phyloP scores from a whole-genome alignment of 2,329 filamentous ascomycete genomes.

The Neofusicoccum cordaticola region DNA sequence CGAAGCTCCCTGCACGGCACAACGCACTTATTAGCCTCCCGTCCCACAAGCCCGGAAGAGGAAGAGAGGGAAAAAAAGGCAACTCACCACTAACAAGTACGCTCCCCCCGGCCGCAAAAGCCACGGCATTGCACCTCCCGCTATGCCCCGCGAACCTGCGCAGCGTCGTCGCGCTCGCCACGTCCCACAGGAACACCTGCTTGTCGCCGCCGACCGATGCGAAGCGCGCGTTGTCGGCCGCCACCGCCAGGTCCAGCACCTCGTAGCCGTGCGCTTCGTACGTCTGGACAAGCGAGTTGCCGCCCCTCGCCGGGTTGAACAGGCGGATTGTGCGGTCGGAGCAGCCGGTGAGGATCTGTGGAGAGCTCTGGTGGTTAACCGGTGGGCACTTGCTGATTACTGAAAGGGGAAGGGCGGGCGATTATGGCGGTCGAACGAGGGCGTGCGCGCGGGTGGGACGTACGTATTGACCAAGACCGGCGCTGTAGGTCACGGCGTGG shows the following conservation, averaged over 20 bases:
- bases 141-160: slow-evolving; percentile 72
- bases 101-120: slow-evolving; percentile 73
- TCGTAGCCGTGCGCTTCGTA: slow-evolving; percentile 91
- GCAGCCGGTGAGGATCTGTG: slow-evolving; percentile 71
- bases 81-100: slow-evolving; percentile 62
- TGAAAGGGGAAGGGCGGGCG: too few relatives aligned
- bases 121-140: slow-evolving; percentile 72
- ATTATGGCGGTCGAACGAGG: too few relatives aligned
- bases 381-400: not conserved
- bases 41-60: too few relatives aligned
- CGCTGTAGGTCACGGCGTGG: slow-evolving; percentile 51
- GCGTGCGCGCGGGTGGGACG: slow-evolving; percentile 5
- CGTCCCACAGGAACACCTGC: slow-evolving; percentile 91
- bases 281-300: slow-evolving; percentile 68
- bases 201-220: slow-evolving; percentile 87
- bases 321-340: slow-evolving; percentile 82
- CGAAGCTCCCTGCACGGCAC: slow-evolving; percentile 58
- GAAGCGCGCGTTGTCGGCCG: slow-evolving; percentile 76
- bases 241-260: slow-evolving; percentile 75
- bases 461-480: slow-evolving; percentile 48
- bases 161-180: slow-evolving; percentile 72
- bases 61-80: not conserved
- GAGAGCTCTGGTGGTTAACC: not conserved
- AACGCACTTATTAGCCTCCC: not conserved
- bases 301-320: slow-evolving; percentile 68